Conservation (phyloP, 495 filamentous ascomycete genomes). For the Ascobolus immersus region DNA sequence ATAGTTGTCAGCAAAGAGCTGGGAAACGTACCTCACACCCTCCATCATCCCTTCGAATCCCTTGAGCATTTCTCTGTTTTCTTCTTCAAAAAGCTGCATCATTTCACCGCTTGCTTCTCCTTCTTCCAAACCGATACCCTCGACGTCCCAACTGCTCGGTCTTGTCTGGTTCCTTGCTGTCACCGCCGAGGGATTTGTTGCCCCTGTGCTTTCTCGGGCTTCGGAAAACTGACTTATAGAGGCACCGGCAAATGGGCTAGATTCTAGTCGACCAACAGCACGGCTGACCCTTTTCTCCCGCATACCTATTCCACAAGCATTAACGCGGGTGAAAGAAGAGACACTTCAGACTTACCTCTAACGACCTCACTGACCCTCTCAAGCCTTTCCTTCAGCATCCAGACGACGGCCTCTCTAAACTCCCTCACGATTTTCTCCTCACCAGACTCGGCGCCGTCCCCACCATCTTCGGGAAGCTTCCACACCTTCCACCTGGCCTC, state of each 20-base stretch:
- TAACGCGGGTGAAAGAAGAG: no score
- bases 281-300: constrained; percentile 34
- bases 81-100: constrained; percentile 72
- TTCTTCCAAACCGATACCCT: no score
- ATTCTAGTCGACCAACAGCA: neutral
- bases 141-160: constrained; percentile 39
- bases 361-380: constrained; percentile 55
- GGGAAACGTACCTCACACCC: constrained; percentile 53
- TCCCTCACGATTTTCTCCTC: constrained; percentile 28
- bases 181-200: neutral
- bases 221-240: constrained; percentile 1
- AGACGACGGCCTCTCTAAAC: constrained; percentile 57
- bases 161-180: constrained; percentile 20
- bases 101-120: no score
- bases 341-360: constrained; percentile 64
- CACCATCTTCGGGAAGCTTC: constrained; percentile 39
- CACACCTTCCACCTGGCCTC: no score
- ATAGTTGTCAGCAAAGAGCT: constrained; percentile 1
- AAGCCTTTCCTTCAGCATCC: constrained; percentile 48
- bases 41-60: constrained; percentile 77
- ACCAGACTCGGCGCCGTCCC: constrained; percentile 39
- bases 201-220: constrained; percentile 3
- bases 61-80: constrained; percentile 76
- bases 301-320: no score
- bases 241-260: neutral